Evolutionary conservation across 108 stramenopile species (phyloP).

Genomic region (Aurantiochytrium sp.): DNA sequence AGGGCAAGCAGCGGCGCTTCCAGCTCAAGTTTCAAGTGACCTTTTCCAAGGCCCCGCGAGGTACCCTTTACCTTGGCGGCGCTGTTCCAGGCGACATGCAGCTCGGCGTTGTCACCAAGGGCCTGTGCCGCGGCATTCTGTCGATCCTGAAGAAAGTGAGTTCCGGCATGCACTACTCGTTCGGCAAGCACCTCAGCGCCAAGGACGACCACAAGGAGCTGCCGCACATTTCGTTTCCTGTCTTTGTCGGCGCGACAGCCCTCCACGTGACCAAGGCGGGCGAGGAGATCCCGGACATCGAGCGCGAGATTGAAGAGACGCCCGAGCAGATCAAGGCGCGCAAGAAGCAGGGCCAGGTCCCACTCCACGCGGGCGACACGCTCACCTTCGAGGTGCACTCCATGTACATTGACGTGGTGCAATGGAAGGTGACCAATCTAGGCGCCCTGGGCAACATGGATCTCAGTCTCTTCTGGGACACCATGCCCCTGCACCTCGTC

Average conservation of each 20-base stretch:
- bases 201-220: background rate
- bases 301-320: background rate
- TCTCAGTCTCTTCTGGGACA: background rate
- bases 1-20: background rate
- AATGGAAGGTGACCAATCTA: constrained; percentile 6
- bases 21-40: background rate
- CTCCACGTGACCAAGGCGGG: background rate
- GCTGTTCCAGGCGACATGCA: background rate
- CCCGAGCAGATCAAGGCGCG: background rate
- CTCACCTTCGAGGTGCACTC: constrained; percentile 1
- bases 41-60: background rate
- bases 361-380: background rate
- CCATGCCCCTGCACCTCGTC: background rate
- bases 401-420: background rate
- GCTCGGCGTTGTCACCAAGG: background rate
- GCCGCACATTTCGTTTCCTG: constrained; percentile 11
- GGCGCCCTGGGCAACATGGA: constrained; percentile 5
- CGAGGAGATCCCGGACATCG: background rate
- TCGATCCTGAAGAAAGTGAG: background rate
- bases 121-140: background rate
- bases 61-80: background rate
- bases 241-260: background rate
- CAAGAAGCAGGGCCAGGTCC: background rate
- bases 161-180: background rate
- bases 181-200: background rate